These are phyloP conservation scores for Gloeopeniophorella convolvens DNA, from an alignment of 768 basidiomycete genomes.

Conservation along the genomic window DNA sequence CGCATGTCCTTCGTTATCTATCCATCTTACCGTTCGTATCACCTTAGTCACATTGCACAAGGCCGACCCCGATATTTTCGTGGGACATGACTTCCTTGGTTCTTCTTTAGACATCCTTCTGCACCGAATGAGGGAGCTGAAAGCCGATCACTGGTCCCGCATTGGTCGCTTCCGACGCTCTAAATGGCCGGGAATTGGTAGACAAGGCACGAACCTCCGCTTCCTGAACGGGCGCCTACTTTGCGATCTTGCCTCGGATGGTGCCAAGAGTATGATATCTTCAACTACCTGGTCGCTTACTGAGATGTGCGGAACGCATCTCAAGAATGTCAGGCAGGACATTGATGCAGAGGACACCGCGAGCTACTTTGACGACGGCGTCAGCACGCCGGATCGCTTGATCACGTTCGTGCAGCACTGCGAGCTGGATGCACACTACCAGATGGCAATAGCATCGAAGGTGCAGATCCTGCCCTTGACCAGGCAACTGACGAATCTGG, in stretches of 20 bases:
- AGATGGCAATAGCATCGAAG: conserved; percentile 93
- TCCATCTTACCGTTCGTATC: background rate
- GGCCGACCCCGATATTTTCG: conserved; percentile 88
- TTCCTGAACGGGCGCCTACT: conserved; percentile 82
- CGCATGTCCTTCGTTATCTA: conserved; percentile 14
- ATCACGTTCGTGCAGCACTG: conserved; percentile 89
- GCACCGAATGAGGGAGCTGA: conserved; percentile 84
- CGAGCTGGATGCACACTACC: conserved; percentile 92
- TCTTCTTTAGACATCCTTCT: conserved; percentile 86
- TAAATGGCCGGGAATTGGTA: conserved; percentile 76
- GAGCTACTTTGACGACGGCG: conserved; percentile 78
- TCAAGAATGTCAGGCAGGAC: conserved; percentile 82
- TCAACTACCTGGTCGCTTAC: conserved; percentile 98
- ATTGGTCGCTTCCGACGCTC: conserved; percentile 84
- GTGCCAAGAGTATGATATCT: conserved; percentile 92
- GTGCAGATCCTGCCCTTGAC: conserved; percentile 93
- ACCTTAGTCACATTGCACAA: conserved; percentile 61
- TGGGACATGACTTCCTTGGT: conserved; percentile 92
- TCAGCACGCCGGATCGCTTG: conserved; percentile 68
- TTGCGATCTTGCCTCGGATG: conserved; percentile 91
- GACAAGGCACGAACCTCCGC: conserved; percentile 75
- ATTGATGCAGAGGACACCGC: conserved; percentile 96
- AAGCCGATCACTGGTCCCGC: conserved; percentile 90
- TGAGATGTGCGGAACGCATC: conserved; percentile 91
- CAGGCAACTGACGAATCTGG: conserved; percentile 88